Conservation (phyloP, 1,284 basidiomycete genomes). For the Tilletiopsis washingtonensis region DNA sequence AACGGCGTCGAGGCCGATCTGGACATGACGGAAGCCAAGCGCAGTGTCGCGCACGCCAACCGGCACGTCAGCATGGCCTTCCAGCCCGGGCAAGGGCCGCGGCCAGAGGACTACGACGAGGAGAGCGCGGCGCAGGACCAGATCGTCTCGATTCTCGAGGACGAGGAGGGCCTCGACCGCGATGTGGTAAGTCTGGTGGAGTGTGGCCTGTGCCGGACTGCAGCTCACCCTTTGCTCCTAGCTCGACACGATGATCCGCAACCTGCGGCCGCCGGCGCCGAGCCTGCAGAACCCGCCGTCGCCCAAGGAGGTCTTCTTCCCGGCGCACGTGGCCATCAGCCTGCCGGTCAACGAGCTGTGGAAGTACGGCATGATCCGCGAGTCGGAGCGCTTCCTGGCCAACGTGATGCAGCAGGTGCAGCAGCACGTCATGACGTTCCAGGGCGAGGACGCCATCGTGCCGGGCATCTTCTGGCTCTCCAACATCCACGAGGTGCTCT, state of each 20-base stretch:
- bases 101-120: slow-evolving; percentile 45
- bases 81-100: slow-evolving; percentile 44
- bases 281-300: slow-evolving; percentile 82
- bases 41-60: slow-evolving; percentile 61
- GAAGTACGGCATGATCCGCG: slow-evolving; percentile 94
- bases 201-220: no score
- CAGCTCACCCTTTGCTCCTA: no score
- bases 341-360: slow-evolving; percentile 99
- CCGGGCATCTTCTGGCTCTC: slow-evolving; percentile 99
- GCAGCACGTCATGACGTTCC: slow-evolving; percentile 88
- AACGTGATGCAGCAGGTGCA: slow-evolving; percentile 99
- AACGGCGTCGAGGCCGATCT: slow-evolving; percentile 58
- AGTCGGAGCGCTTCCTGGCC: slow-evolving; percentile 94
- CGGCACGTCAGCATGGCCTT: slow-evolving; percentile 82
- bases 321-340: slow-evolving; percentile 88
- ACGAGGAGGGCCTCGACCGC: slow-evolving; percentile 82
- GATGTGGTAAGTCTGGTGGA: no score
- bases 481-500: slow-evolving; percentile 99
- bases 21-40: slow-evolving; percentile 68
- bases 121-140: slow-evolving; percentile 72
- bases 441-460: slow-evolving; percentile 85
- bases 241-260: slow-evolving; percentile 80
- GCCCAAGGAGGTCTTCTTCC: slow-evolving; percentile 97
- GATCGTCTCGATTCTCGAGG: slow-evolving; percentile 87
- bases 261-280: slow-evolving; percentile 86